Evolutionary conservation across 805 yeast genomes (phyloP).

Genomic region (Nakazawaea sp.): DNA sequence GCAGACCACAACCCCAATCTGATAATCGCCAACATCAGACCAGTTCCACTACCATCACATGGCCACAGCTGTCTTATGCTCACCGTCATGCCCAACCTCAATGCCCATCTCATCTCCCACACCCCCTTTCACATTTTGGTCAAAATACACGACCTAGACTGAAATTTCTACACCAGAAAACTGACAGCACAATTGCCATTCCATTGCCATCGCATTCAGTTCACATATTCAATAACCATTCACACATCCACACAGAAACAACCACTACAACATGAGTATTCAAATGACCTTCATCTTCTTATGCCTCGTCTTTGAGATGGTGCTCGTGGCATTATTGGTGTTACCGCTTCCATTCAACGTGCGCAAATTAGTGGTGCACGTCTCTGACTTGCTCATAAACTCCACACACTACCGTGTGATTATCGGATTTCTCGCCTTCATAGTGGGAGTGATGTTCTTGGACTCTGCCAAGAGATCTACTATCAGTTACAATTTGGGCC

Average conservation of each 20-base stretch:
- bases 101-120: too few species aligned
- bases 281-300: constrained; percentile 38
- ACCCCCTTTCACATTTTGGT: too few species aligned
- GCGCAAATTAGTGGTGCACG: constrained; percentile 29
- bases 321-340: constrained; percentile 31
- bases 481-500: constrained; percentile 1
- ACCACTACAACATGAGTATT: constrained; percentile 29
- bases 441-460: constrained; percentile 37
- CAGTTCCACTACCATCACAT: too few species aligned
- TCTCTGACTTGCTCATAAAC: constrained; percentile 21
- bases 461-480: constrained; percentile 29
- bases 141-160: too few species aligned
- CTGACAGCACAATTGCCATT: background rate
- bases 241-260: background rate
- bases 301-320: constrained; percentile 38
- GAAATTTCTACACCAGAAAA: constrained; percentile 1
- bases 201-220: too few species aligned
- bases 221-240: too few species aligned
- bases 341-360: constrained; percentile 43
- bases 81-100: too few species aligned
- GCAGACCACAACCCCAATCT: too few species aligned
- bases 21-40: too few species aligned
- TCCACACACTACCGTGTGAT: constrained; percentile 35
- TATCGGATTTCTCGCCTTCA: constrained; percentile 27
- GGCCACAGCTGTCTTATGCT: too few species aligned